A percentile compares a stretch with the other conserved stretches of the same genome.
These are phyloP conservation scores for Cystobasidium ongulense DNA, from an alignment of 768 basidiomycete genomes.

Conservation along the genomic window DNA sequence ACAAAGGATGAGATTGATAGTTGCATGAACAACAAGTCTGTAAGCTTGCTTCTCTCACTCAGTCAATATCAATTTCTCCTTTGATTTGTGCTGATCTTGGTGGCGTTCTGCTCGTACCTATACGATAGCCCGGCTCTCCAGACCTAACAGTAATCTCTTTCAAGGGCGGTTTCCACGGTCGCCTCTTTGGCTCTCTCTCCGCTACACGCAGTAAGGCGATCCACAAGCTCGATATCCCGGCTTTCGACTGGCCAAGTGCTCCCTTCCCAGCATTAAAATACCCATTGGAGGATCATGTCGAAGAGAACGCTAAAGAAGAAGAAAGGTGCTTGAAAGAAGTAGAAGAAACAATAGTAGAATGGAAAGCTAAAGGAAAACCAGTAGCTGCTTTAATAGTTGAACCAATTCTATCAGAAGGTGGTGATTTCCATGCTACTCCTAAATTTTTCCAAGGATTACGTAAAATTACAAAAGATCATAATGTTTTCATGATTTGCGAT, in stretches of 20 bases:
- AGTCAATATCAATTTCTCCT: not conserved
- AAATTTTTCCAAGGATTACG: constrained; percentile 47
- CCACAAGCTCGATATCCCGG: constrained; percentile 48
- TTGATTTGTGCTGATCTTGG: not conserved
- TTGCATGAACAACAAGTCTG: constrained; percentile 47
- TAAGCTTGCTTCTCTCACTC: not conserved
- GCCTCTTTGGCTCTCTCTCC: constrained; percentile 47
- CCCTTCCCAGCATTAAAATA: constrained; percentile 48
- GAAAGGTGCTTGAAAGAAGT: constrained; percentile 3
- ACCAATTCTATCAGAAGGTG: constrained; percentile 48
- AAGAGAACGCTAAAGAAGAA: constrained; percentile 42
- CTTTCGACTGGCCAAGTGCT: constrained; percentile 49
- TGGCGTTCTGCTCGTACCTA: not conserved
- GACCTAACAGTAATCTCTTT: constrained; percentile 47
- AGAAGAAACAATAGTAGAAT: constrained; percentile 37
- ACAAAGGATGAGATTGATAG: constrained; percentile 44
- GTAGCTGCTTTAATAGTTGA: constrained; percentile 50
- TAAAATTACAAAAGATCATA: constrained; percentile 45
- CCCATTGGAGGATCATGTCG: constrained; percentile 45
- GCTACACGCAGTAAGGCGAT: constrained; percentile 48
- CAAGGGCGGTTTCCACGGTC: constrained; percentile 48
- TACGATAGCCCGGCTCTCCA: constrained; percentile 45
- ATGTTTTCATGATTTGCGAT: constrained; percentile 48
- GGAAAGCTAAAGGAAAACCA: constrained; percentile 43
- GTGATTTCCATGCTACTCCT: constrained; percentile 48